Evolutionary conservation across 2,329 filamentous ascomycete genomes (phyloP), one percentile per base, ranked within the genome.

Genomic region (Penicillium sp.): DNA sequence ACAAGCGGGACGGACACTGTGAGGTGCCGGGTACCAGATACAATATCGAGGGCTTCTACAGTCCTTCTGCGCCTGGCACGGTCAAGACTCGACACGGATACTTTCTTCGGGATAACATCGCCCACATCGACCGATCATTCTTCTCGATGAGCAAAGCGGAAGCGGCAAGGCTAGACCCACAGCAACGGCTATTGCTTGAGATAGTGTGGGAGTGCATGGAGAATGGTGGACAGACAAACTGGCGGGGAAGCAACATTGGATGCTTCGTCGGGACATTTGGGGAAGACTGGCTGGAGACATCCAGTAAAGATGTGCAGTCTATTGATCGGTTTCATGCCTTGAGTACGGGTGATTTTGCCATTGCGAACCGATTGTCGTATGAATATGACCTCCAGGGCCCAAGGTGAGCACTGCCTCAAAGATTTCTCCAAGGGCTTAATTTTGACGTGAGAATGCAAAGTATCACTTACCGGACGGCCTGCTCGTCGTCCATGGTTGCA

Each of bases 401-500:
- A 1, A 63, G 56, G 51, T 57, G 18, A 44, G 51, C 46, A n/a
- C n/a, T n/a, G n/a, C n/a, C n/a, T n/a, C n/a, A n/a, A n/a, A n/a
- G n/a, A n/a, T 16, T n/a, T 46, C 8, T 16, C 9, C 20, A 18
- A 22, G 4, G 38, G 55, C 16, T 37, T 43, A 41, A 31, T 13
- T 14, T 20, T 29, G 29, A 29, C 22, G n/a, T 26, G 7, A 28
- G 14, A 39, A 35, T 4, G 3, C 22, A 46, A 50, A 63, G 59
- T 31, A 56, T 66, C 20, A 64, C 60, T 1, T 52, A 70, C 16
- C 65, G 68, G 29, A 72, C 71, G 5, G 72, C 66, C 7, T 73
- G 70, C 41, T 72, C 69, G 0, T 65, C 67, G 0, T 70, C 68
- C 13, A 56, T 68, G 13, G 70, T 74, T 4, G 66, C 52, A 44